Base-by-base conservation (phyloP, 225 moss, liverwort and hornwort genomes). In the Rhytidiadelphus loreus region DNA sequence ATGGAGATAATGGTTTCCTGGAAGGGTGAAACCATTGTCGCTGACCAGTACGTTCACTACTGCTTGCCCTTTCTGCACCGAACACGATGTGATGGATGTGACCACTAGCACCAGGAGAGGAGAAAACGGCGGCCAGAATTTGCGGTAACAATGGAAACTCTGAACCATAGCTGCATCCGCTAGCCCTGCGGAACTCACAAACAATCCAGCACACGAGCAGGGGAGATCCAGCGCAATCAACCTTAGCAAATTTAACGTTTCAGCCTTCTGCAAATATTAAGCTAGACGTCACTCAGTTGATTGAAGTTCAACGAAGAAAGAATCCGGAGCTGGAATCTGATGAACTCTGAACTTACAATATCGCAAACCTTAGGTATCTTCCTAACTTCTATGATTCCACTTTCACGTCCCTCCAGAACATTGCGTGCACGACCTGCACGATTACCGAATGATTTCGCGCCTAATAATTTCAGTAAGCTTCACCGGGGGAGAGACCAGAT, bases 131-230 rank as follows among this genome's bases (percentile, higher is more conserved):
- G 55, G 83, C 46, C 83, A 83, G 35, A 83, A 37, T 46, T 77
- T 80, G 80, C 33, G 89, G 33, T 63, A 22, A 55, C 53, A 35
- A 24, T 12, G 55, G 71, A 55, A 43, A 61, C 28, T 61, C 85
- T 72, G 73, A 39, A 73, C 89, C 89, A 85, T 89, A 80, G 85
- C 72, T 81, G 71, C 73, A 81, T 89, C 85, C 85, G 44, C 89
- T 62, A 22, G 46, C 59, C 69, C 71, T 55, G 57, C 6, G 37
- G 84, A 48, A 75, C 62, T 44, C 63, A 20, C 63, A 82, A 83
- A 39, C 39, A 41, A 73, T 75, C 75, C 75, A 64, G 64, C 64
- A 75, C 44, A 43, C 33, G 35, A 53, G 64, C 64, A 65, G 30
- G 63, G 39, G n/a, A 74, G 32, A 48, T 84, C 58, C 68, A 48